Conservation (phyloP, 176 grass and related monocot genomes). For the Bothriochloa decipiens region DNA sequence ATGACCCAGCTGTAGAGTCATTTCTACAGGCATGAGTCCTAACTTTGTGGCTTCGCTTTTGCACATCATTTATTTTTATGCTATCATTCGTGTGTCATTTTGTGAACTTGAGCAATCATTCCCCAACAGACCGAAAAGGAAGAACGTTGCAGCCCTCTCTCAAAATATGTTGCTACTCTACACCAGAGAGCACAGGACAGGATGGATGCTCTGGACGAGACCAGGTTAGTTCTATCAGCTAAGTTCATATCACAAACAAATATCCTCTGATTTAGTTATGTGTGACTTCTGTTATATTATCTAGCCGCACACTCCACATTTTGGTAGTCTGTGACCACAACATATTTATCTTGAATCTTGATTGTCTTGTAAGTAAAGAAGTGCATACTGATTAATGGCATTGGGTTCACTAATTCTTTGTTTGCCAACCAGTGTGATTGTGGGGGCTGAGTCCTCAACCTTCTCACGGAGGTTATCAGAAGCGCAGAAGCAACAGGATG, state of each 20-base stretch:
- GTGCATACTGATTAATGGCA: constrained; percentile 24
- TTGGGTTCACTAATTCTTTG: constrained; percentile 20
- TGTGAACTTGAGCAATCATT: constrained; percentile 37
- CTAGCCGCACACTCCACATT: background rate
- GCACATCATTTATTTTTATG: constrained; percentile 27
- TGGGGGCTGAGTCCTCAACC: constrained; percentile 73
- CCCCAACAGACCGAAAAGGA: constrained; percentile 74
- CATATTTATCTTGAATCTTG: background rate
- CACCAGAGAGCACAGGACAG: constrained; percentile 69
- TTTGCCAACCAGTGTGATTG: constrained; percentile 62
- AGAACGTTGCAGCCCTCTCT: constrained; percentile 70
- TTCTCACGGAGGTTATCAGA: constrained; percentile 68
- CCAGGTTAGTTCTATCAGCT: constrained; percentile 55
- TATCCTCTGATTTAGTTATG: constrained; percentile 1
- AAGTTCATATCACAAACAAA: constrained; percentile 19
- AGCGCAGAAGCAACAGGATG: constrained; percentile 56
- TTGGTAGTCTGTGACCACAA: constrained; percentile 24
- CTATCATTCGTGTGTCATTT: constrained; percentile 1
- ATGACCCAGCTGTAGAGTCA: constrained; percentile 69
- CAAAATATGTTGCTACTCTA: constrained; percentile 67
- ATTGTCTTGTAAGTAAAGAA: background rate
- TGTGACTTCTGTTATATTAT: constrained; percentile 15
- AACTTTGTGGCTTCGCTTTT: constrained; percentile 9
- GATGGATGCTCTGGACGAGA: constrained; percentile 69
- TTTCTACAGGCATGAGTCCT: constrained; percentile 67